Percentiles rank a stretch among this genome's conserved stretches.
phyloP scores from a whole-genome alignment of 2,329 filamentous ascomycete species.

The Fonsecaea multimorphosa region DNA sequence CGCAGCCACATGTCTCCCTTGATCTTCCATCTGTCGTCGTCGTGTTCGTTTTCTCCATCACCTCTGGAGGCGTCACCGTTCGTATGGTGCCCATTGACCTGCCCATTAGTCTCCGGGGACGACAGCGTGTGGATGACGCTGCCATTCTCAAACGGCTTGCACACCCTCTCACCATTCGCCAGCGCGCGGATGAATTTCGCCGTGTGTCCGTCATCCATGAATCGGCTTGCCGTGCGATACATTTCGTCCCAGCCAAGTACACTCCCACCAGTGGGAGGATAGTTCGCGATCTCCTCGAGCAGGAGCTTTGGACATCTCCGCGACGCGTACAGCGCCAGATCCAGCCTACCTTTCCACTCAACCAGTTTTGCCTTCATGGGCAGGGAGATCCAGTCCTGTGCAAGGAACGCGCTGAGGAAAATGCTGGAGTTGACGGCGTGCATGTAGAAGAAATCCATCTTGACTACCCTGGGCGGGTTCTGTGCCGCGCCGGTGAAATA shows the following conservation, averaged over 20 bases:
- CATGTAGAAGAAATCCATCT: constrained; percentile 21
- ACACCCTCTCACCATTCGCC: constrained; percentile 10
- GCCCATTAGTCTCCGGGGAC: background rate
- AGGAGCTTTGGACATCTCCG: constrained; percentile 1
- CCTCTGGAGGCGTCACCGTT: background rate
- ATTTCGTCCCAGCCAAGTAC: constrained; percentile 4
- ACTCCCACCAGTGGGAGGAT: background rate
- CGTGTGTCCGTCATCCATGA: constrained; percentile 15
- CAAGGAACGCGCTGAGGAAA: constrained; percentile 11
- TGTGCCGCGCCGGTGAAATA: constrained; percentile 12
- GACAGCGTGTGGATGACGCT: background rate
- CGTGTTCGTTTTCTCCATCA: background rate
- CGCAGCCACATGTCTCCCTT: constrained; percentile 13
- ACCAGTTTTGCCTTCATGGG: constrained; percentile 4
- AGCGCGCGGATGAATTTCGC: constrained; percentile 19
- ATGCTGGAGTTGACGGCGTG: constrained; percentile 11
- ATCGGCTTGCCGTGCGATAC: background rate
- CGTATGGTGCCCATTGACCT: background rate
- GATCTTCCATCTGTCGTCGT: constrained; percentile 10
- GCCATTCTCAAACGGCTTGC: background rate
- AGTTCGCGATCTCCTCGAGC: constrained; percentile 8
- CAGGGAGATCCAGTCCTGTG: constrained; percentile 6
- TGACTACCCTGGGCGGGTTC: constrained; percentile 6
- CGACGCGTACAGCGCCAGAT: constrained; percentile 12
- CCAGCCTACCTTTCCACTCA: constrained; percentile 15